Conservation (phyloP, 164 flowering plant species). For the Aristolochia contorta region DNA sequence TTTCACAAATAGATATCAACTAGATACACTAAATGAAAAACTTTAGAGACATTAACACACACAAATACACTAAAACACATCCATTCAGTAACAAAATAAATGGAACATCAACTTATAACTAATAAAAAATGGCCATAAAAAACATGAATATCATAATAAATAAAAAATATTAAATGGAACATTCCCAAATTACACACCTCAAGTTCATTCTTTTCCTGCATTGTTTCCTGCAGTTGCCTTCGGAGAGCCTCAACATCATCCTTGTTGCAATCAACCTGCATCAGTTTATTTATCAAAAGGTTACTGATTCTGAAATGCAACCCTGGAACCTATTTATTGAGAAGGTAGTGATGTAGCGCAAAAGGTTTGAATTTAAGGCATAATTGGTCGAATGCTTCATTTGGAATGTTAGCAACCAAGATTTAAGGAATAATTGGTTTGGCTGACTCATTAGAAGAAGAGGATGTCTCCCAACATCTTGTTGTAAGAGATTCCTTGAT, state of each 20-base stretch:
- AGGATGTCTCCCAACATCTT: too few relatives aligned
- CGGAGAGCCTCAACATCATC: slow-evolving; percentile 48
- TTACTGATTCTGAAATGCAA: not conserved
- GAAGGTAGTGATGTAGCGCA: not conserved
- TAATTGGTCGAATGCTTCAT: not conserved
- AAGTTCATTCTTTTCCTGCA: slow-evolving; percentile 54
- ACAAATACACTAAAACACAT: not conserved
- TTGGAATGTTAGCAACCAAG: not conserved
- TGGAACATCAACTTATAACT: not conserved
- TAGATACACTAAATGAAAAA: not conserved
- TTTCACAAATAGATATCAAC: not conserved
- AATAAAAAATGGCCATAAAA: not conserved
- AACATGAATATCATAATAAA: not conserved
- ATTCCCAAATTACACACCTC: slow-evolving; percentile 37
- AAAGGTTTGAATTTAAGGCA: not conserved
- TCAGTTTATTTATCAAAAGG: slow-evolving; percentile 27
- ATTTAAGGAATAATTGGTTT: too few relatives aligned
- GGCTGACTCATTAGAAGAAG: too few relatives aligned
- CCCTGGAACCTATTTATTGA: not conserved
- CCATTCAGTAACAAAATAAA: not conserved
- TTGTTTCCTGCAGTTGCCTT: slow-evolving; percentile 42
- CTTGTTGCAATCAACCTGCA: slow-evolving; percentile 26
- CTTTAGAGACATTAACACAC: not conserved
- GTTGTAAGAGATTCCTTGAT: too few relatives aligned
- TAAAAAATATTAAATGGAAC: not conserved